A percentile compares a stretch with the other conserved stretches of the same genome.
These are phyloP conservation scores for Aspergillus persii DNA, from an alignment of 2,329 filamentous ascomycete genomes.

Conservation along the genomic window DNA sequence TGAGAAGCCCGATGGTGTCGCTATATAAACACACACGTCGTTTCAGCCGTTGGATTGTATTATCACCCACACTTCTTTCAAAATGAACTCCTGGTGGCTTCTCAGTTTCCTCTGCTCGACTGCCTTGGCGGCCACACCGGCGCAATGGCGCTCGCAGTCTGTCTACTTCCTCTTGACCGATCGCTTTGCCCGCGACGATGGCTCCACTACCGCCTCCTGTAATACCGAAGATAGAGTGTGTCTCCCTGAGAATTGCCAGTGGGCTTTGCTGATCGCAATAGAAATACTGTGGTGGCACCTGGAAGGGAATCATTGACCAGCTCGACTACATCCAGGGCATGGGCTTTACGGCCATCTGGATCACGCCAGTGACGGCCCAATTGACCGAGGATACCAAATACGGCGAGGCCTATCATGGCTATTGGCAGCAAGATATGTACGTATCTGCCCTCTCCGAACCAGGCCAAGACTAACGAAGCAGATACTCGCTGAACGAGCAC, in stretches of 20 bases:
- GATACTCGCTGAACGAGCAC: slow-evolving; percentile 54
- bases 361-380: slow-evolving; percentile 45
- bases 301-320: slow-evolving; percentile 48
- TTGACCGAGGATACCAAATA: slow-evolving; percentile 35
- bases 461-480: slow-evolving; percentile 1
- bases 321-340: slow-evolving; percentile 51
- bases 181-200: slow-evolving; percentile 44
- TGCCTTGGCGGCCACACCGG: slow-evolving; percentile 31
- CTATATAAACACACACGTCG: neutral
- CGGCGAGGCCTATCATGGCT: slow-evolving; percentile 49
- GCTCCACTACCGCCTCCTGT: slow-evolving; percentile 35
- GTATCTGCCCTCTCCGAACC: neutral
- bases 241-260: neutral
- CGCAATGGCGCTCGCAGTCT: slow-evolving; percentile 42
- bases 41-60: neutral
- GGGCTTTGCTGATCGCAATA: slow-evolving; percentile 1
- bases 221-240: slow-evolving; percentile 24
- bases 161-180: slow-evolving; percentile 49
- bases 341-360: slow-evolving; percentile 52
- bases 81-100: slow-evolving; percentile 22
- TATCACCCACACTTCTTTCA: neutral
- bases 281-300: slow-evolving; percentile 51
- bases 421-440: slow-evolving; percentile 50
- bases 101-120: slow-evolving; percentile 21
- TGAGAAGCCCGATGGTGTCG: too few species aligned